Conservation (phyloP, 2,329 filamentous ascomycete genomes). For the Harringtonia aguacate region DNA sequence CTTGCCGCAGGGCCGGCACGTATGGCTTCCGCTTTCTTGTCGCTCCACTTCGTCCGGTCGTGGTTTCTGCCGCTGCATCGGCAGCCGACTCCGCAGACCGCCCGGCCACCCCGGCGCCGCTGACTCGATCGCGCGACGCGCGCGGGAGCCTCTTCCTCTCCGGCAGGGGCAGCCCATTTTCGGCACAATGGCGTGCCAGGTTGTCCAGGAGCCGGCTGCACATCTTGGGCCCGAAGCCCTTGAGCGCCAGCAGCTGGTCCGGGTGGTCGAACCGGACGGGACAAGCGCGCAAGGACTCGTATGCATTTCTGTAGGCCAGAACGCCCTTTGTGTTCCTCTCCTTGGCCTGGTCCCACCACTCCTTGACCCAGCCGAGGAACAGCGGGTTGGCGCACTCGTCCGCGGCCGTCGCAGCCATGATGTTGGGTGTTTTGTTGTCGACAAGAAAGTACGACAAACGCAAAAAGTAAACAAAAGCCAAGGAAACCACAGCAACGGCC, state of each 20-base stretch:
- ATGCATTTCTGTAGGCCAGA: slow-evolving; percentile 64
- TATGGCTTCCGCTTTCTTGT: slow-evolving; percentile 52
- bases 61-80: slow-evolving; percentile 12
- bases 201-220: slow-evolving; percentile 57
- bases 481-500: not conserved
- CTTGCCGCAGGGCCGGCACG: slow-evolving; percentile 61
- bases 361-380: slow-evolving; percentile 62
- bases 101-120: slow-evolving; percentile 7
- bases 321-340: slow-evolving; percentile 61
- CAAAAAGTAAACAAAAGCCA: slow-evolving; percentile 12
- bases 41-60: not conserved
- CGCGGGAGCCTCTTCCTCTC: slow-evolving; percentile 23
- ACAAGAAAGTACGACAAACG: too few relatives aligned
- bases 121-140: slow-evolving; percentile 14
- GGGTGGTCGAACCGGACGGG: slow-evolving; percentile 63
- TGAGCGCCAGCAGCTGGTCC: slow-evolving; percentile 60
- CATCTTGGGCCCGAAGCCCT: slow-evolving; percentile 62
- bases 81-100: too few relatives aligned
- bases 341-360: slow-evolving; percentile 62
- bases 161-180: slow-evolving; percentile 60
- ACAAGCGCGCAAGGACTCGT: slow-evolving; percentile 65
- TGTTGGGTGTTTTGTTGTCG: too few relatives aligned
- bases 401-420: not conserved
- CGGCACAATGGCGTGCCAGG: slow-evolving; percentile 48
- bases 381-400: slow-evolving; percentile 55